Conservation (phyloP, 257 asterid genomes). For the Solanum paucissectum region DNA sequence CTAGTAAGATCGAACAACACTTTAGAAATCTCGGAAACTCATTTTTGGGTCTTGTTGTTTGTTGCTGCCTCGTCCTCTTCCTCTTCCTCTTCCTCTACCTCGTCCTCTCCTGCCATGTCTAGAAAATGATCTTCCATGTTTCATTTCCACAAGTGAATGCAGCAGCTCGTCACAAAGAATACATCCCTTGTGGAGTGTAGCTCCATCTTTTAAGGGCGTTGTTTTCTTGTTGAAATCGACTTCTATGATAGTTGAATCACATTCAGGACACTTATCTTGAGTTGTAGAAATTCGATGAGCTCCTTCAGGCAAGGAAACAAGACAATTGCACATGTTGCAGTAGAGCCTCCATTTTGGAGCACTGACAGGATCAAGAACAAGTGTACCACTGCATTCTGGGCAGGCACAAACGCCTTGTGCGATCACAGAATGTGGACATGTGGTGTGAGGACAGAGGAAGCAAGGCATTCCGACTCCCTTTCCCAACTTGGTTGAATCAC, state of each 20-base stretch:
- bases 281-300: slow-evolving; percentile 83
- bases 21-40: slow-evolving; percentile 77
- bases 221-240: slow-evolving; percentile 90
- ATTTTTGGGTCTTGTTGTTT: slow-evolving; percentile 71
- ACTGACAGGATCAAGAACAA: slow-evolving; percentile 81
- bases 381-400: slow-evolving; percentile 84
- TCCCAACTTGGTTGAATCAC: slow-evolving; percentile 33
- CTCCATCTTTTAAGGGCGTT: slow-evolving; percentile 71
- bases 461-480: slow-evolving; percentile 97
- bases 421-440: slow-evolving; percentile 74
- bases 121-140: slow-evolving; percentile 60
- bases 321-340: slow-evolving; percentile 87
- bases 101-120: slow-evolving; percentile 49
- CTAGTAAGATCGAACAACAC: not conserved
- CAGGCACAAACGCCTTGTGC: slow-evolving; percentile 90
- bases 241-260: slow-evolving; percentile 80
- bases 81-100: slow-evolving; percentile 58
- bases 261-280: slow-evolving; percentile 51
- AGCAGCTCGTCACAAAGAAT: slow-evolving; percentile 74
- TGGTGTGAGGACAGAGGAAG: slow-evolving; percentile 87
- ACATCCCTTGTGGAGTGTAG: slow-evolving; percentile 66
- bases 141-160: slow-evolving; percentile 83
- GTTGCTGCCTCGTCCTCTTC: slow-evolving; percentile 41
- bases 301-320: slow-evolving; percentile 75
- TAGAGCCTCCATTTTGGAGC: slow-evolving; percentile 85